A percentile compares a stretch with the other conserved stretches of the same genome.
Evolutionary conservation across 306 rosid genomes (phyloP).

Genomic region (Datisca glomerata): DNA sequence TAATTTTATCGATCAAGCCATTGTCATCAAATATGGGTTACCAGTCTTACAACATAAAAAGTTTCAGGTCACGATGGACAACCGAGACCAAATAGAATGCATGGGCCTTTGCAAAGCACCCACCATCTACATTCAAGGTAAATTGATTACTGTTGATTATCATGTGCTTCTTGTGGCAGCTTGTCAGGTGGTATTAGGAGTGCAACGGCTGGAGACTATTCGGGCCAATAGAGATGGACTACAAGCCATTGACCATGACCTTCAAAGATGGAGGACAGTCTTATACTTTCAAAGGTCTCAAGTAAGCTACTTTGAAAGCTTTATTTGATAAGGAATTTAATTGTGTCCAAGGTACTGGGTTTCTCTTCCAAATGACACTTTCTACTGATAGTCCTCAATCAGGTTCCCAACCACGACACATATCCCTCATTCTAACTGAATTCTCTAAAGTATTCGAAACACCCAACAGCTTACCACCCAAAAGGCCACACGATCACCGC

Average conservation of each 20-base stretch:
- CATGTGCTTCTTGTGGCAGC: neutral
- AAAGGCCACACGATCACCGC: neutral
- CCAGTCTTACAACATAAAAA: neutral
- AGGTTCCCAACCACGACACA: neutral
- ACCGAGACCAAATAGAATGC: neutral
- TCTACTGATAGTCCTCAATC: neutral
- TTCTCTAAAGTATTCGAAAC: neutral
- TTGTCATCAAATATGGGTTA: neutral
- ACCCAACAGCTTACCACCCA: neutral
- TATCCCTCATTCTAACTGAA: neutral
- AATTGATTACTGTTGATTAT: neutral
- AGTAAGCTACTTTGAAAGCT: neutral
- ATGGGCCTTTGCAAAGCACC: neutral
- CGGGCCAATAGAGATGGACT: neutral
- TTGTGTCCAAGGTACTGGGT: neutral
- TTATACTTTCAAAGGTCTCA: neutral
- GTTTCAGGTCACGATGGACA: neutral
- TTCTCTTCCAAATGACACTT: neutral
- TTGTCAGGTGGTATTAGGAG: neutral
- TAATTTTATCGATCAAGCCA: neutral
- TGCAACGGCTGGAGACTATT: neutral
- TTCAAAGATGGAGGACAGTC: neutral
- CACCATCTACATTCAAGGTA: neutral
- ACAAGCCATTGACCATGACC: neutral
- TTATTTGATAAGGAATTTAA: neutral